Percentiles rank a stretch among this genome's conserved stretches.
These are phyloP conservation scores for Scheffersomyces lignosus DNA, from an alignment of 805 yeast genomes.

Conservation along the genomic window DNA sequence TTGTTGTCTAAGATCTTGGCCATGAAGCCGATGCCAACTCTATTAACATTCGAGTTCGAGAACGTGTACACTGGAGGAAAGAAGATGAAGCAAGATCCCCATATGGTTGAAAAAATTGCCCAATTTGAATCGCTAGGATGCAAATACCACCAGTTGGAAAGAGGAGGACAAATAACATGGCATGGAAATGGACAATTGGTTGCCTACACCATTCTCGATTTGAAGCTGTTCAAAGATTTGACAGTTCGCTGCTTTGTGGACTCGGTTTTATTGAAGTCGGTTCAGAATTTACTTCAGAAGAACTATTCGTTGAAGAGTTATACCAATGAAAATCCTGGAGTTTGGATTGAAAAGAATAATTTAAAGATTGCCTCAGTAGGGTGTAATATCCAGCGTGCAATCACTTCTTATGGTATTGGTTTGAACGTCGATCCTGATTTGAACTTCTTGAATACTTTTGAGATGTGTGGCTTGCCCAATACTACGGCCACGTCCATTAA, in stretches of 20 bases:
- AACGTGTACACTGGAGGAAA: constrained; percentile 93
- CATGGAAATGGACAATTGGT: constrained; percentile 97
- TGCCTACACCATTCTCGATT: constrained; percentile 69
- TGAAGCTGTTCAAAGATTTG: constrained; percentile 56
- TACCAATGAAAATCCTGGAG: constrained; percentile 78
- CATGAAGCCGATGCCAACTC: constrained; percentile 60
- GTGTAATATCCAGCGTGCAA: constrained; percentile 75
- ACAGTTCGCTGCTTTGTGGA: constrained; percentile 66
- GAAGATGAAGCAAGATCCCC: constrained; percentile 60
- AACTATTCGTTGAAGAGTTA: constrained; percentile 44
- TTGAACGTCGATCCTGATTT: constrained; percentile 77
- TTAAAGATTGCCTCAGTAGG: constrained; percentile 87
- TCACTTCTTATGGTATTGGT: constrained; percentile 89
- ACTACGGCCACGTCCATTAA: constrained; percentile 40
- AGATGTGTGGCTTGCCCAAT: constrained; percentile 82
- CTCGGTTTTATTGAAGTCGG: constrained; percentile 56
- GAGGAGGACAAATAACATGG: constrained; percentile 97
- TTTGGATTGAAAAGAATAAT: constrained; percentile 60
- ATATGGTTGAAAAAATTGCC: constrained; percentile 25
- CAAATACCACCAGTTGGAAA: constrained; percentile 67
- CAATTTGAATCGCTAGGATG: constrained; percentile 44
- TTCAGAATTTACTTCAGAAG: constrained; percentile 47
- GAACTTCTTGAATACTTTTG: constrained; percentile 64
- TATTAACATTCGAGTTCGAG: constrained; percentile 80
- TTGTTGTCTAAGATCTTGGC: constrained; percentile 43